phyloP scores from a whole-genome alignment of 306 rosid genomes.

The Cucurbita ficifolia region DNA sequence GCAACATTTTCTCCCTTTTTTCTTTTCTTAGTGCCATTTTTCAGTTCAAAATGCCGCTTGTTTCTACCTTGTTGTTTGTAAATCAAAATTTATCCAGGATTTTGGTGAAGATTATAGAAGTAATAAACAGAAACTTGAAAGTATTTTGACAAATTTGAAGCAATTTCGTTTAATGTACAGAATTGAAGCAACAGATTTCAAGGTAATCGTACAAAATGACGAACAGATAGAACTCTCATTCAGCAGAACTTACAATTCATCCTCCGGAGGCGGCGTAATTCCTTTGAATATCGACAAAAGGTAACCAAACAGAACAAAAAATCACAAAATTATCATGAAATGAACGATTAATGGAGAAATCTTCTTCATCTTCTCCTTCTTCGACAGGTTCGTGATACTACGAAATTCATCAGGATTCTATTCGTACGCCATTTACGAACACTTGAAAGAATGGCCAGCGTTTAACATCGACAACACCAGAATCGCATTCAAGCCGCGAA shows the following conservation, averaged over 20 bases:
- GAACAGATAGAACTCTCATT: conserved; percentile 82
- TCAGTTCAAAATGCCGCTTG: neutral
- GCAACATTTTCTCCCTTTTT: neutral
- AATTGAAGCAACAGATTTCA: conserved; percentile 43
- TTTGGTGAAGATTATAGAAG: neutral
- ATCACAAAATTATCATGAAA: no score
- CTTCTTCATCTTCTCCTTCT: neutral
- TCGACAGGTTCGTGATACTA: conserved; percentile 63
- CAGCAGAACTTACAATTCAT: conserved; percentile 56
- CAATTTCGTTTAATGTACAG: conserved; percentile 19
- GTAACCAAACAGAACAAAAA: conserved; percentile 4
- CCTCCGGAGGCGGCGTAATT: conserved; percentile 37
- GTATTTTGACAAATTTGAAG: neutral
- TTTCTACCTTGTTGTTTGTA: neutral
- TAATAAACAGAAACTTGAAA: neutral
- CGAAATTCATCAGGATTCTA: conserved; percentile 77
- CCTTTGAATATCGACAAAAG: conserved; percentile 85
- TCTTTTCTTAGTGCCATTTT: neutral
- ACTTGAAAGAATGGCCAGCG: conserved; percentile 65
- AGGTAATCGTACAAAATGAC: conserved; percentile 52
- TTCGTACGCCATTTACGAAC: conserved; percentile 80
- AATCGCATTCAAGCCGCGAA: conserved; percentile 82
- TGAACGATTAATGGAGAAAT: neutral
- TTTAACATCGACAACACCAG: conserved; percentile 73
- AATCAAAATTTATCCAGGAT: neutral